Conservation (phyloP, 2,329 filamentous ascomycete genomes). For the Endocalyx cinctus region DNA sequence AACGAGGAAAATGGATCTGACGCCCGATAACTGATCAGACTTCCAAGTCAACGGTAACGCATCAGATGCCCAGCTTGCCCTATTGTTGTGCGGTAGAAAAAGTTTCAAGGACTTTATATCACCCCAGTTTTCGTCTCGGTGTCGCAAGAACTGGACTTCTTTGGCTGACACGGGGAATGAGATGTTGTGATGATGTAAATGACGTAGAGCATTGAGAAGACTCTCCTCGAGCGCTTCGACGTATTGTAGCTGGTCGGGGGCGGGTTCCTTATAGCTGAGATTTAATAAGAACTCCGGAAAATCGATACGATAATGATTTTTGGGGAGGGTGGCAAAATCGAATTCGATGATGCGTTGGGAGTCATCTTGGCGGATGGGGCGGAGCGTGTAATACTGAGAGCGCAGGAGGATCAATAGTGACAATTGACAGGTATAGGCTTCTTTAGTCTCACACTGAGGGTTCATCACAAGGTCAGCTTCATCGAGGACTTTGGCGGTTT, state of each 20-base stretch:
- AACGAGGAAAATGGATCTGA: slow-evolving; percentile 2
- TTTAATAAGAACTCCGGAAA: slow-evolving; percentile 3
- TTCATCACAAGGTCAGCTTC: slow-evolving; percentile 2
- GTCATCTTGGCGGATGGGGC: slow-evolving; percentile 7
- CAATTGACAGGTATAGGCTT: slow-evolving; percentile 7
- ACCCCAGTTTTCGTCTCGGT: neutral
- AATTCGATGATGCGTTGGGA: slow-evolving; percentile 5
- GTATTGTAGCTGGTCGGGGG: slow-evolving; percentile 1
- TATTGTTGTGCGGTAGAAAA: slow-evolving; percentile 3
- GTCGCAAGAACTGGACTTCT: neutral
- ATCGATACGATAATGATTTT: slow-evolving; percentile 1
- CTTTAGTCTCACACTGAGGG: slow-evolving; percentile 4
- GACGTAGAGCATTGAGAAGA: slow-evolving; percentile 5
- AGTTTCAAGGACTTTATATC: neutral
- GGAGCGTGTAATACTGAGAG: slow-evolving; percentile 6
- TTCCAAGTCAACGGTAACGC: slow-evolving; percentile 4
- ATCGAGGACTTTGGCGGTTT: neutral
- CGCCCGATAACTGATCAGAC: slow-evolving; percentile 1
- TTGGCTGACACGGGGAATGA: slow-evolving; percentile 3
- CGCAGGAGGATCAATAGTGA: slow-evolving; percentile 8
- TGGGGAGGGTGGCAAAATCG: slow-evolving; percentile 4
- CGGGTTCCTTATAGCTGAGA: slow-evolving; percentile 2
- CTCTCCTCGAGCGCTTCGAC: slow-evolving; percentile 6
- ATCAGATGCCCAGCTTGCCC: slow-evolving; percentile 7
- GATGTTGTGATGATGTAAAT: slow-evolving; percentile 4